These are phyloP conservation scores for Bimuria novae-zelandiae DNA, from an alignment of 2,329 filamentous ascomycete species.

Conservation along the genomic window DNA sequence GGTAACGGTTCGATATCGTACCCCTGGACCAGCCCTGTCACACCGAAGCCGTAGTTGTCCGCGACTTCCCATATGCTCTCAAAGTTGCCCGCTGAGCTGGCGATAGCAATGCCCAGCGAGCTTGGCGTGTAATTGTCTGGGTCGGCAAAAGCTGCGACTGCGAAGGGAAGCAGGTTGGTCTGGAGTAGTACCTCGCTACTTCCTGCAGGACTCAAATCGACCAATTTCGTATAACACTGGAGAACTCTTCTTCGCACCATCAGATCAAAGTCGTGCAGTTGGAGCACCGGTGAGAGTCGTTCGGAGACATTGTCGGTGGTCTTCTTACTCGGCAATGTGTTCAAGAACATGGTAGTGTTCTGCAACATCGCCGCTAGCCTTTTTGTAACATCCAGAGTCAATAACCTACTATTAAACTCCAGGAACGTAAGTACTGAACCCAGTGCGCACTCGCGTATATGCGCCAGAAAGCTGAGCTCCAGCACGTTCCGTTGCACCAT, in stretches of 20 bases:
- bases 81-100: slow-evolving; percentile 84
- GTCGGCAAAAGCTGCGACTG: slow-evolving; percentile 90
- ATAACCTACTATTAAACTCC: slow-evolving; percentile 86
- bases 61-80: slow-evolving; percentile 94
- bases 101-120: slow-evolving; percentile 87
- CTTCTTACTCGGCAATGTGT: slow-evolving; percentile 80
- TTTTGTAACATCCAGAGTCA: slow-evolving; percentile 93
- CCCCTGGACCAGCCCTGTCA: slow-evolving; percentile 81
- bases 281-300: slow-evolving; percentile 79
- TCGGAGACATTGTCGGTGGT: slow-evolving; percentile 85
- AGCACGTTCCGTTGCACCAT: slow-evolving; percentile 80
- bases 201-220: slow-evolving; percentile 83
- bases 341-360: slow-evolving; percentile 89
- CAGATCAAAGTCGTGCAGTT: slow-evolving; percentile 85
- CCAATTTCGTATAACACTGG: slow-evolving; percentile 91
- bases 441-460: slow-evolving; percentile 92
- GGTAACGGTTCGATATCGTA: slow-evolving; percentile 73
- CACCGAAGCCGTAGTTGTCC: slow-evolving; percentile 93
- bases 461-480: slow-evolving; percentile 89
- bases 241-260: slow-evolving; percentile 93
- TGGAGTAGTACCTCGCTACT: slow-evolving; percentile 86
- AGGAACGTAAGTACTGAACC: slow-evolving; percentile 91
- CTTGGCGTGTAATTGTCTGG: slow-evolving; percentile 85
- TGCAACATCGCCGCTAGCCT: slow-evolving; percentile 93
- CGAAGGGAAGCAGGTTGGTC: slow-evolving; percentile 86